Percentiles rank a stretch among this genome's conserved stretches.
phyloP scores from a whole-genome alignment of 2,329 filamentous ascomycete species.

The Phialocephala subalpina region DNA sequence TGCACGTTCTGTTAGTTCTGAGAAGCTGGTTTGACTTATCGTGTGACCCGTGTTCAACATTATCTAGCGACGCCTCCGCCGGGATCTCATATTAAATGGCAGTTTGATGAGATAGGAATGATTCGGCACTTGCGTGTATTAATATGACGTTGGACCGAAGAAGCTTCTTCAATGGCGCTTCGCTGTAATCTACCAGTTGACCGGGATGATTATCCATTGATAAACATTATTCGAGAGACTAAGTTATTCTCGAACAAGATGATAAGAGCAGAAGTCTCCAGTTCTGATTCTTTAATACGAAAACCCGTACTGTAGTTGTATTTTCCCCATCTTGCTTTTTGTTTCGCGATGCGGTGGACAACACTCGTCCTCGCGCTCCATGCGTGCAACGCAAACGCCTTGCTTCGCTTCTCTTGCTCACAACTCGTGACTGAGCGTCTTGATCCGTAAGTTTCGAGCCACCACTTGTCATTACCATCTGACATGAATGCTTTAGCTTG shows the following conservation, averaged over 20 bases:
- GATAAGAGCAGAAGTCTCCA: neutral
- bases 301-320: neutral
- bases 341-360: constrained; percentile 22
- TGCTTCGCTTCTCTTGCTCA: constrained; percentile 31
- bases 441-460: constrained; percentile 22
- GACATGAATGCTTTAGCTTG: constrained; percentile 14
- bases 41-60: neutral
- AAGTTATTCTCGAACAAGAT: neutral
- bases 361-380: constrained; percentile 14
- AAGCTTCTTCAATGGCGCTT: neutral
- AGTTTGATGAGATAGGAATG: neutral
- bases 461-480: neutral
- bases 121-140: neutral
- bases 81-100: neutral
- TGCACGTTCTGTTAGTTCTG: no score
- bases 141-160: neutral
- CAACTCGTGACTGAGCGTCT: constrained; percentile 34
- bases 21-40: no score
- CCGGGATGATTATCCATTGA: neutral
- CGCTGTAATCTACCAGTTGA: neutral
- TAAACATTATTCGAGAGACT: neutral
- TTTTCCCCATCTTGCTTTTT: neutral
- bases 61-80: neutral
- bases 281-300: neutral
- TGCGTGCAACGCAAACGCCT: constrained; percentile 21